Evolutionary conservation across 805 yeast species (phyloP), one percentile per base, ranked within the genome.

Genomic region (Zygoascus biomembranicola): DNA sequence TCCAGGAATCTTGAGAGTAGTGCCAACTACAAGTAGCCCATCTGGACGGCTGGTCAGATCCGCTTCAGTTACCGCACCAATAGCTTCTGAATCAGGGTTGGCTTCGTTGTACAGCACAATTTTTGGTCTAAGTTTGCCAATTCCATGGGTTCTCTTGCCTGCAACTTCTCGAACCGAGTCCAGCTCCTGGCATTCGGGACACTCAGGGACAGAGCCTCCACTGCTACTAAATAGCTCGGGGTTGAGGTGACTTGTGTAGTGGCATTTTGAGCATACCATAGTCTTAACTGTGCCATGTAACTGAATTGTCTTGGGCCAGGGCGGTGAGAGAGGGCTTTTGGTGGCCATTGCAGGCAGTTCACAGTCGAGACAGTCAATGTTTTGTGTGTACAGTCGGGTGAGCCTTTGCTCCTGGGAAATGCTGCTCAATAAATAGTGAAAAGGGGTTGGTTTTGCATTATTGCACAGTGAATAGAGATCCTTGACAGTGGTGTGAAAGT

Each of bases 71-170:
- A 86, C 79, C 51, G 81, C 79, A 0, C 96, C 96, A 48, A 90
- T 88, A 31, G 84, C 79, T 46, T 92, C 95, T 57, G 94, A 90
- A 65, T 89, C 95, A 1, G 96, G 96, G 64, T 90, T 87, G 53
- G 76, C 74, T 61, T 90, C 88, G 72, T 87, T 76, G 73, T 90
- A 84, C 9, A 84, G 66, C 2, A 84, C 86, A 31, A 84, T 80
- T 59, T 85, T 70, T 1, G 90, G 89, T 55, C 87, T 72, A 43
- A 84, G 63, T 50, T 76, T 71, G 2, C 90, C 90, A 5, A 77
- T 64, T 1, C 77, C 89, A 73, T 70, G 90, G 51, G 71, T 71
- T 60, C 83, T 81, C 70, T 87, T 70, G 58, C 96, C 81, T 49
- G 82, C 82, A 56, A 86, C 63, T 39, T 62, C 62, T 53, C 88